These are phyloP conservation scores for Cercospora berteroae DNA, from an alignment of 2,329 filamentous ascomycete species.

Conservation along the genomic window DNA sequence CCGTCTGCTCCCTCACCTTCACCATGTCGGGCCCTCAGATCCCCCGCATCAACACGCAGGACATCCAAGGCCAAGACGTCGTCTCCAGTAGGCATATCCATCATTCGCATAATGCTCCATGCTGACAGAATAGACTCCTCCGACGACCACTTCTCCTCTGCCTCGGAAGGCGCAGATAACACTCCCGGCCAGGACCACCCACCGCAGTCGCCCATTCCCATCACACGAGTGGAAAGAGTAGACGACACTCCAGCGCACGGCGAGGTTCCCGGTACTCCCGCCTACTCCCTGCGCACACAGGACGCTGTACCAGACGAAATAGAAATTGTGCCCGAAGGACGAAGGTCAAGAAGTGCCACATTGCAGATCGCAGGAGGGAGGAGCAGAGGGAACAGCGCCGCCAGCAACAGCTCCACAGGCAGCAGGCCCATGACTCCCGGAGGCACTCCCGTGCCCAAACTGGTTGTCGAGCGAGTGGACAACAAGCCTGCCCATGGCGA, in stretches of 20 bases:
- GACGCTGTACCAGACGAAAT: constrained; percentile 65
- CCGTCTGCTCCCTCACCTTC: neutral
- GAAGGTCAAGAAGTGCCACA: constrained; percentile 43
- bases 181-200: constrained; percentile 36
- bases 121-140: constrained; percentile 35
- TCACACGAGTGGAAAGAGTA: constrained; percentile 62
- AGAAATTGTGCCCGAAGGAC: constrained; percentile 53
- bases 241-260: constrained; percentile 59
- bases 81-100: constrained; percentile 18
- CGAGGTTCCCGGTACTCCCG: constrained; percentile 60
- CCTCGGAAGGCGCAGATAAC: constrained; percentile 52
- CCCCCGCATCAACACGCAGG: constrained; percentile 33
- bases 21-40: constrained; percentile 34
- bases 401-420: constrained; percentile 38
- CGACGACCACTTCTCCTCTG: constrained; percentile 65
- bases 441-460: constrained; percentile 56
- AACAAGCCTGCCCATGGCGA: constrained; percentile 59
- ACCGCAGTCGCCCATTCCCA: constrained; percentile 50
- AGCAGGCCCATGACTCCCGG: constrained; percentile 52
- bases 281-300: constrained; percentile 57
- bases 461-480: constrained; percentile 62
- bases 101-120: constrained; percentile 24
- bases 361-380: constrained; percentile 26
- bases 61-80: constrained; percentile 26
- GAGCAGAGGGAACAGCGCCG: constrained; percentile 34